Evolutionary conservation across 208 protist genomes (phyloP), one percentile per base, ranked within the genome.

Genomic region (Acanthamoeba castellanii): DNA sequence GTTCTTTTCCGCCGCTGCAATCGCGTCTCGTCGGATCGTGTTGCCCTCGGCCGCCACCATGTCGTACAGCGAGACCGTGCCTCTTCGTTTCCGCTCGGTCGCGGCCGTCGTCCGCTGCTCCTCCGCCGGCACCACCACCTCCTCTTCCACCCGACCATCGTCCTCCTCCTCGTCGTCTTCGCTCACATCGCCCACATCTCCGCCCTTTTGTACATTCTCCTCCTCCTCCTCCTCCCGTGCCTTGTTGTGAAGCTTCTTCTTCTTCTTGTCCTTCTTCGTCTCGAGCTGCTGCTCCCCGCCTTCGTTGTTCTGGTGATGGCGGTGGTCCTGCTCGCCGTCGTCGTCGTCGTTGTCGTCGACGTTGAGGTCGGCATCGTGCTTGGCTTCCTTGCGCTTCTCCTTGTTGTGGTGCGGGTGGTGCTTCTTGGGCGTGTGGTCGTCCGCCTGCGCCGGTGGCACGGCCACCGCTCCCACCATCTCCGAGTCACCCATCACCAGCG

Each of bases 31-130:
- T 25, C 34, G 34, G 5, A 85, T 85, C 9, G 37, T 27, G 76
- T 85, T 85, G 76, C 76, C 76, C 76, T 85, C 76, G 47, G 76
- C 76, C 45, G 47, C 76, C 47, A 85, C 76, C 76, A 85, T 85
- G 76, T 85, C 76, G 30, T 59, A 85, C 20, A 85, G 76, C 47
- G 76, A 85, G 13, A 85, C 32, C 27, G 76, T 85, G 45, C 76
- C 76, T 57, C 76, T 16, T 27, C 76, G 76, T 34, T 85, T 50
- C 16, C 76, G 76, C 76, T 85, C 76, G 27, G 13, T 57, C 76
- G 76, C 76, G 42, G 42, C 76, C 22, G 47, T 50, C 42, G 76
- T 85, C n/a, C 76, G 7, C 76, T 85, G 76, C n/a, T 85, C 76
- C 45, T 85, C 76, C 22, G 47, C 76, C n/a, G 76, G 76, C 45